Evolutionary conservation across 441 rosid species (phyloP), one percentile per base, ranked within the genome.

Genomic region (Euphorbia celastroides): DNA sequence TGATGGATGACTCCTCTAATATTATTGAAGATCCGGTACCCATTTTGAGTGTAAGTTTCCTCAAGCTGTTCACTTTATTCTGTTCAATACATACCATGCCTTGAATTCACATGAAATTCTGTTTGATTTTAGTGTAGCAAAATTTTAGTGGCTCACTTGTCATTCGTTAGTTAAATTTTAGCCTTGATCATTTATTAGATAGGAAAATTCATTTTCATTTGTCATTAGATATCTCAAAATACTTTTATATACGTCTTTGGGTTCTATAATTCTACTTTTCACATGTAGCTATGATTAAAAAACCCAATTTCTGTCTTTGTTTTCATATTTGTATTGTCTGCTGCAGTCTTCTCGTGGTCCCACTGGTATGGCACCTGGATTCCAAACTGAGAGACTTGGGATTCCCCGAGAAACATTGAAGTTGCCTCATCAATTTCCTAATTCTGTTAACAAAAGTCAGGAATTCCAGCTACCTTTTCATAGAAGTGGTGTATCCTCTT

Each of bases 381-480:
- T 77, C 72, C 80, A 70, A 57, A 55, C 65, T 22, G 78, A 77
- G 58, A 67, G 75, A 72, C 69, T 61, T 73, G 82, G 73, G 64
- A 73, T 64, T 72, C 68, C 80, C 76, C 82, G 60, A 74, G 93
- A 84, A 62, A 71, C 73, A 54, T 71, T 84, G 89, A 85, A 67
- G 72, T 64, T 74, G 50, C 70, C 80, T 0, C 75, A 72, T 58
- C 73, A 70, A 67, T 74, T 72, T 17, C 62, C 84, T 52, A 86
- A 73, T 72, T 66, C 83, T 60, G 75, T 85, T 30, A 75, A 70
- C 75, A 77, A 81, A 73, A 82, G 77, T 69, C 66, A 77, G 62
- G 81, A 88, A 44, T 71, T 79, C 51, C 80, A 64, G 70, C 71
- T 52, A 10, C 66, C 86, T 46, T 69, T 80, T 78, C 64, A 88